phyloP scores from a whole-genome alignment of 306 rosid genomes.

The Inga leiocalycina region DNA sequence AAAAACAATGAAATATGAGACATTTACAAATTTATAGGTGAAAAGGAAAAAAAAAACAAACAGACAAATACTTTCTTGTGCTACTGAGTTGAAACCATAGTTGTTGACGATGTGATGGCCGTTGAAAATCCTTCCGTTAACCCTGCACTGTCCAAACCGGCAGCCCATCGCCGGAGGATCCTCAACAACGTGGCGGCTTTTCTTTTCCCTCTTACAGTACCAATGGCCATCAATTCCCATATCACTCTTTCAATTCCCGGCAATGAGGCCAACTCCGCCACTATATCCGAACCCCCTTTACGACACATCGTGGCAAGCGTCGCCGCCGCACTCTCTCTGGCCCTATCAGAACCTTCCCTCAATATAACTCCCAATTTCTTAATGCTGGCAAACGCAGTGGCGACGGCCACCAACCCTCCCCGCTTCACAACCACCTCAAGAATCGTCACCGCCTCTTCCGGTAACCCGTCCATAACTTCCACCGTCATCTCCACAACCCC shows the following conservation, averaged over 20 bases:
- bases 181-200: constrained; percentile 87
- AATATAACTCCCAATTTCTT: constrained; percentile 55
- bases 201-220: constrained; percentile 68
- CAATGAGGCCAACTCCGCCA: constrained; percentile 67
- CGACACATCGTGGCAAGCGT: constrained; percentile 75
- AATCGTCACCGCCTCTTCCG: constrained; percentile 78
- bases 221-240: constrained; percentile 89
- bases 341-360: constrained; percentile 79
- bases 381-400: constrained; percentile 57
- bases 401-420: constrained; percentile 73
- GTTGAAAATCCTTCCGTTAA: constrained; percentile 41
- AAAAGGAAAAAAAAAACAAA: background rate
- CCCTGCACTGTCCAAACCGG: constrained; percentile 55
- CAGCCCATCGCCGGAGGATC: constrained; percentile 85
- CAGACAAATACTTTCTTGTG: background rate
- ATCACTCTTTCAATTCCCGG: constrained; percentile 77
- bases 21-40: constrained; percentile 37
- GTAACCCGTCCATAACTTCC: constrained; percentile 52
- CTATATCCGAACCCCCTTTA: constrained; percentile 82
- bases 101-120: constrained; percentile 29
- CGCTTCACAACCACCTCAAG: constrained; percentile 81
- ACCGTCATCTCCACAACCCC: constrained; percentile 64
- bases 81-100: constrained; percentile 26
- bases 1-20: background rate
- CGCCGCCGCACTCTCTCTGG: constrained; percentile 87